Evolutionary conservation across 2,329 filamentous ascomycete genomes (phyloP).

Genomic region (Hypomyces rosellus): DNA sequence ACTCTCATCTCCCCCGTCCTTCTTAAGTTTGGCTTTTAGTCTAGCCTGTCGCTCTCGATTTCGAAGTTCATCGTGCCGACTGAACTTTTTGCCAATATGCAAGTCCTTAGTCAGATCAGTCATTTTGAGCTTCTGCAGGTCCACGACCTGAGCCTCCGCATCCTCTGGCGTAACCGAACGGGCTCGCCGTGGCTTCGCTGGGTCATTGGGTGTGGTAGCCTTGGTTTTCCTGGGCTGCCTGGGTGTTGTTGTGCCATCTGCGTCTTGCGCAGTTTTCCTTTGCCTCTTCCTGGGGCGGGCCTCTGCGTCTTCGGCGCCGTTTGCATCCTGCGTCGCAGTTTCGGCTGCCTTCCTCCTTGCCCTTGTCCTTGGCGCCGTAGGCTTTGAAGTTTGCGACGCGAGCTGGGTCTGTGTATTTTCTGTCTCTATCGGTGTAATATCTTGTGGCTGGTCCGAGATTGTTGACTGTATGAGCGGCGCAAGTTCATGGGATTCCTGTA

Average conservation of each 20-base stretch:
- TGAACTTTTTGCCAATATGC: constrained; percentile 67
- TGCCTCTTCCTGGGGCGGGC: constrained; percentile 28
- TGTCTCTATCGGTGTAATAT: background rate
- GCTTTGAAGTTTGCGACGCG: background rate
- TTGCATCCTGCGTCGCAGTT: constrained; percentile 13
- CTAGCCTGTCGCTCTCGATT: constrained; percentile 52
- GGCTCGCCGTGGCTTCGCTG: constrained; percentile 27
- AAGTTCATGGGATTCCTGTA: background rate
- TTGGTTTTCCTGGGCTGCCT: constrained; percentile 24
- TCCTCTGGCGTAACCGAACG: constrained; percentile 56
- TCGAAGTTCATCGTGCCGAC: constrained; percentile 65
- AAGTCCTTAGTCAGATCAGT: constrained; percentile 64
- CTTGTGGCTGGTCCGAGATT: background rate
- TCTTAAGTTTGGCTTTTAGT: constrained; percentile 24
- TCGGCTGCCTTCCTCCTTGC: constrained; percentile 8
- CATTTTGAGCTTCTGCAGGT: constrained; percentile 63
- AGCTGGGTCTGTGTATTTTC: background rate
- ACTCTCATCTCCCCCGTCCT: constrained; percentile 19
- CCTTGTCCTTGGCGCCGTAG: constrained; percentile 8
- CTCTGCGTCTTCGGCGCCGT: constrained; percentile 14
- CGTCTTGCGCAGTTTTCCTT: constrained; percentile 23
- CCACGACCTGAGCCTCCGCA: constrained; percentile 56
- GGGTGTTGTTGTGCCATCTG: constrained; percentile 12
- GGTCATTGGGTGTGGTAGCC: constrained; percentile 14
- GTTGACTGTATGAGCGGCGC: background rate